Evolutionary conservation across 441 rosid species (phyloP).

Genomic region (Mallotus repandus): DNA sequence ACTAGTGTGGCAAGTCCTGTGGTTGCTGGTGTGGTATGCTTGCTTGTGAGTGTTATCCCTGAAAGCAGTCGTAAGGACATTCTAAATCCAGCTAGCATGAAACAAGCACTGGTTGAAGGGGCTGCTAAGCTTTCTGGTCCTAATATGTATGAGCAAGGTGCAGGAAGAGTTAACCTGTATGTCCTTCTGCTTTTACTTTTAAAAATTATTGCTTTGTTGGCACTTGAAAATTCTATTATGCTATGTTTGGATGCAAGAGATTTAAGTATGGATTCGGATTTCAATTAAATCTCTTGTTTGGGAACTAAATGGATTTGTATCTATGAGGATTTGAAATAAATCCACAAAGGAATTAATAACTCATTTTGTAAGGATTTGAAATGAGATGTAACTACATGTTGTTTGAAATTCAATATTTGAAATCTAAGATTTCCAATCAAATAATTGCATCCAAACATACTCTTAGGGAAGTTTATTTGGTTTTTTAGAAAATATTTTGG

Average conservation of each 20-base stretch:
- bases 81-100: constrained; percentile 98
- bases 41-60: constrained; percentile 88
- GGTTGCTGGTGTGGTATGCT: constrained; percentile 98
- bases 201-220: constrained; percentile 5
- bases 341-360: too few species aligned
- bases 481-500: neutral
- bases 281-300: too few species aligned
- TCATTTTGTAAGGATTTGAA: too few species aligned
- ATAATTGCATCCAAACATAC: too few species aligned
- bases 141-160: constrained; percentile 97
- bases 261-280: too few species aligned
- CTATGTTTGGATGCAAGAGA: too few species aligned
- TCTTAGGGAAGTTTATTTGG: neutral
- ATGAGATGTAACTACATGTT: too few species aligned
- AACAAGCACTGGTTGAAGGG: constrained; percentile 97
- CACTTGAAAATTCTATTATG: neutral
- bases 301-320: too few species aligned
- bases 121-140: constrained; percentile 97
- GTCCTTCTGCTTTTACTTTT: constrained; percentile 30
- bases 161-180: constrained; percentile 96
- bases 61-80: constrained; percentile 62
- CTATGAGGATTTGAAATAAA: too few species aligned
- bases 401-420: too few species aligned
- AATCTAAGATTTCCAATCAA: too few species aligned
- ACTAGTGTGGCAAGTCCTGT: constrained; percentile 99